phyloP scores from a whole-genome alignment of 176 grass and related monocot species.

The Typha latifolia region DNA sequence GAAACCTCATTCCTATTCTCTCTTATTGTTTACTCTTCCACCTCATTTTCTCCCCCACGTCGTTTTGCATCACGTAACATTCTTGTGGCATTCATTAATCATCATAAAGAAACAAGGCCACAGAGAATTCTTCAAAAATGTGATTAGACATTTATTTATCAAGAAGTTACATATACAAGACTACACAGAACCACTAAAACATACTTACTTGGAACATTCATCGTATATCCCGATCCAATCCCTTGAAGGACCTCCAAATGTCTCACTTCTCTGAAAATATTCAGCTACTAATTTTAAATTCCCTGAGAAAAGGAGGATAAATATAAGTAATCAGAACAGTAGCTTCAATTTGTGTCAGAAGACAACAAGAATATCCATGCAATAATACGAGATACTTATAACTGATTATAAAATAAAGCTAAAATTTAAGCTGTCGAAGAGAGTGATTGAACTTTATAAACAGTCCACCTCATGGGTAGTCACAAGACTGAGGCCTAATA shows the following conservation, averaged over 20 bases:
- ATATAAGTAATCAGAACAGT: not conserved
- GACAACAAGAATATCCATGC: too few relatives aligned
- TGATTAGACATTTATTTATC: too few relatives aligned
- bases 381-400: too few relatives aligned
- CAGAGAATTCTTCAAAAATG: too few relatives aligned
- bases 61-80: not conserved
- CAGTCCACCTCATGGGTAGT: too few relatives aligned
- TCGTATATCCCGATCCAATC: conserved; percentile 97
- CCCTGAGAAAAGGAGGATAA: conserved; percentile 27
- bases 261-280: conserved; percentile 93
- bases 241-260: conserved; percentile 78
- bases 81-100: not conserved
- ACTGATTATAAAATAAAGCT: too few relatives aligned
- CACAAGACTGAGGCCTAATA: too few relatives aligned
- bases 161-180: not conserved
- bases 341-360: not conserved
- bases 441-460: too few relatives aligned
- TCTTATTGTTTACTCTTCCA: too few relatives aligned
- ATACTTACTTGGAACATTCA: conserved; percentile 95
- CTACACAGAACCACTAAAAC: conserved; percentile 5
- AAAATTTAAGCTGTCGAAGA: too few relatives aligned
- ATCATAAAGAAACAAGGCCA: not conserved
- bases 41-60: too few relatives aligned
- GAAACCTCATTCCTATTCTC: too few relatives aligned
- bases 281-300: conserved; percentile 82